Evolutionary conservation across 2,329 filamentous ascomycete genomes (phyloP), one percentile per base, ranked within the genome.

Genomic region (Chaetothyriales sp.): DNA sequence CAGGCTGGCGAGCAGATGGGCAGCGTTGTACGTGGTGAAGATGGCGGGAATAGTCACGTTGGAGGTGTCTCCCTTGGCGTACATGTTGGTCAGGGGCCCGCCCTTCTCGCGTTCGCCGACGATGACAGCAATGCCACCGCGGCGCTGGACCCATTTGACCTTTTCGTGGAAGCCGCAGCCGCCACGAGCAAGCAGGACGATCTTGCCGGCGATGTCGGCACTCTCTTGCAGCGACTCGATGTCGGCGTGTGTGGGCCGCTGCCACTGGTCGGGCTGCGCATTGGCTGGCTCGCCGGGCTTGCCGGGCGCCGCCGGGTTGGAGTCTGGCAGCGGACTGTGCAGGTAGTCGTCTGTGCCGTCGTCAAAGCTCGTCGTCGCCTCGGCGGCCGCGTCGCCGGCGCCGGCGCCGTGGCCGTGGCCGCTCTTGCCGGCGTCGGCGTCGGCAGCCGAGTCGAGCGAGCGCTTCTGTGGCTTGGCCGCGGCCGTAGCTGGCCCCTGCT

Each of bases 141-240:
- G 80, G 55, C 89, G 79, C 67, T 98, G 92, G 10, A 86, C 88
- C 92, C 92, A 98, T 72, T 94, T 90, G 57, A 92, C 88, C 69
- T 98, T 98, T 65, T 97, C 90, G 54, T 95, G 70, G 66, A 98
- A 98, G 4, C 92, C 92, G 67, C 92, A 98, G 6, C 90, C 92
- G 53, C 92, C 92, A 51, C 92, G 82, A 66, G 87, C 94, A 52
- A 98, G 74, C 49, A 98, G 73, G 1, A 94, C 92, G 47, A 98
- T 81, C 69, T 95, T 97, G 59, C 92, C 92, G 29, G 83, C 77
- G 57, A 98, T 97, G 66, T 97, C 90, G 19, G 90, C 89, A 50
- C 82, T 82, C 69, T 95, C 88, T 68, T 95, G 89, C 55, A 95
- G 74, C 1, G 85, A 90, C 66, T 94, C 87, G 56, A 95, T 95